phyloP scores from a whole-genome alignment of 2,329 filamentous ascomycete species.

The Aspergillus tanneri region DNA sequence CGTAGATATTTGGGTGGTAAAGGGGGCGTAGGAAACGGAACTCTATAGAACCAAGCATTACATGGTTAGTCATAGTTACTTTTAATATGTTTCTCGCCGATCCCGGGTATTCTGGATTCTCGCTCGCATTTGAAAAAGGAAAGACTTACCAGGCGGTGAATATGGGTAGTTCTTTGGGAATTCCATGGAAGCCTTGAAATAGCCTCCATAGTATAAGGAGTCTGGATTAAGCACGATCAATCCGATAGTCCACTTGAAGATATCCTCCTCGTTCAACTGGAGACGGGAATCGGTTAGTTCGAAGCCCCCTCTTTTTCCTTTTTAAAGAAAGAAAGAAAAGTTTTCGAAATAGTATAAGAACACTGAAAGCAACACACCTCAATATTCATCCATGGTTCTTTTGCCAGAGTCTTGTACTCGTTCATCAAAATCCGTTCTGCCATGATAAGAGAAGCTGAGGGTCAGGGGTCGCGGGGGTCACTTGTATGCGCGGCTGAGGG shows the following conservation, averaged over 20 bases:
- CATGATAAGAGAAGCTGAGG: constrained; percentile 31
- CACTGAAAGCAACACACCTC: constrained; percentile 71
- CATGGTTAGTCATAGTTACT: background rate
- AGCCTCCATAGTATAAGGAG: constrained; percentile 87
- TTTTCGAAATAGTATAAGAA: constrained; percentile 6
- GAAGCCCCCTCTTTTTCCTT: no score
- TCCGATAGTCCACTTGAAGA: constrained; percentile 83
- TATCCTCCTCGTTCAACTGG: constrained; percentile 74
- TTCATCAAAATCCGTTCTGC: constrained; percentile 84
- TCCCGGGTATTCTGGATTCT: no score
- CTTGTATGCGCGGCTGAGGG: no score
- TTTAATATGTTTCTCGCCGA: no score
- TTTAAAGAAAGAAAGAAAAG: no score
- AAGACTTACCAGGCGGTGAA: constrained; percentile 64
- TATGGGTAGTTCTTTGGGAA: constrained; percentile 90
- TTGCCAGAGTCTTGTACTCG: constrained; percentile 76
- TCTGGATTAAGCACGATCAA: constrained; percentile 92
- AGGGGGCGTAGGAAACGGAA: constrained; percentile 82
- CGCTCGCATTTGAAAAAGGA: background rate
- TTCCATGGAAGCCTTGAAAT: constrained; percentile 84
- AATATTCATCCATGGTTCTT: constrained; percentile 93
- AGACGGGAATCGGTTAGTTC: constrained; percentile 9
- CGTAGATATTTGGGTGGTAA: constrained; percentile 91
- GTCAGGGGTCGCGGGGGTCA: constrained; percentile 4
- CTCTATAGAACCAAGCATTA: constrained; percentile 45